Percentiles rank a stretch among this genome's conserved stretches.
phyloP scores from a whole-genome alignment of 1,139 yeast genomes.

The Pichia sp. region DNA sequence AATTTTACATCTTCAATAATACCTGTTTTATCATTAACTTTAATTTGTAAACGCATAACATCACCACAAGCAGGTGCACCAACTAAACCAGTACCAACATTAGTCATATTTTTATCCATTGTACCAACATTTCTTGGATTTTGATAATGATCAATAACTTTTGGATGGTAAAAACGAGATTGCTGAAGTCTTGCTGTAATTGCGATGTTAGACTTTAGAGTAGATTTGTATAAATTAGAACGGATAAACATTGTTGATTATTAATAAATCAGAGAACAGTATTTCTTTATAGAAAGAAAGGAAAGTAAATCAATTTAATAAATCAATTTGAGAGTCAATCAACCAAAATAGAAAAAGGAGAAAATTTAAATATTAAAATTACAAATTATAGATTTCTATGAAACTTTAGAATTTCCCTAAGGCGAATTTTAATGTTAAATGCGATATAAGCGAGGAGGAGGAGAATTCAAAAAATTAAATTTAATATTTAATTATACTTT shows the following conservation, averaged over 20 bases:
- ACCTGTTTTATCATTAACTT: conserved; percentile 87
- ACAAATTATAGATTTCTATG: no score
- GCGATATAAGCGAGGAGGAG: no score
- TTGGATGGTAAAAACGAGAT: conserved; percentile 52
- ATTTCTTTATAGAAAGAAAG: no score
- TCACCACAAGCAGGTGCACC: conserved; percentile 99
- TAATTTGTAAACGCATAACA: conserved; percentile 94
- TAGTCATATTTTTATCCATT: conserved; percentile 63
- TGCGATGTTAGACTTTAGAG: not conserved
- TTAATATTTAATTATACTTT: no score
- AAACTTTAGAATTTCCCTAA: no score
- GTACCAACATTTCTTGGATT: conserved; percentile 97
- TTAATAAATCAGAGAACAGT: no score
- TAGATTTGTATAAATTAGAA: not conserved
- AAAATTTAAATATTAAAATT: no score
- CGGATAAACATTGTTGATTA: not conserved
- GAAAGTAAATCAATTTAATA: no score
- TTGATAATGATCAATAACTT: conserved; percentile 84
- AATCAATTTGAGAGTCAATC: no score
- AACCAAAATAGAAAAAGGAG: no score
- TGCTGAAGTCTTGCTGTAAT: conserved; percentile 3
- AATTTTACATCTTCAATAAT: conserved; percentile 91
- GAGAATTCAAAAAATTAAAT: no score
- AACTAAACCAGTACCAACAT: conserved; percentile 96
- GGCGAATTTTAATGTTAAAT: no score